Conservation (phyloP, 495 filamentous ascomycete genomes). For the Lepraria neglecta region DNA sequence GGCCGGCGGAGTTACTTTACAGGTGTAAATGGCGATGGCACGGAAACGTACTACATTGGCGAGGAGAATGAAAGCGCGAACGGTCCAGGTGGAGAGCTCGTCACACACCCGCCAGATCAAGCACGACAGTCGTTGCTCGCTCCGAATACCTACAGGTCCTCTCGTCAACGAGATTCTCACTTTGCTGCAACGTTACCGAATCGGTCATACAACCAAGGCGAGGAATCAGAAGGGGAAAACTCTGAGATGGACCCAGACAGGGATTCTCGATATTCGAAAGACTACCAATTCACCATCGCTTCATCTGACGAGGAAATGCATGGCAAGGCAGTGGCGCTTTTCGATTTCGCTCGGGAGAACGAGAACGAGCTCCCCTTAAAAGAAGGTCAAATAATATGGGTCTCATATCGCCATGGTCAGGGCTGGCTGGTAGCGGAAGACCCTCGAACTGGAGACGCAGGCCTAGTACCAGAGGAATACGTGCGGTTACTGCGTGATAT, state of each 20-base stretch:
- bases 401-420: conserved; percentile 90
- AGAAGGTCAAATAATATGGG: conserved; percentile 94
- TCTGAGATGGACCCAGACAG: conserved; percentile 49
- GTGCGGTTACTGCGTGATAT: conserved; percentile 90
- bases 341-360: conserved; percentile 90
- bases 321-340: conserved; percentile 90
- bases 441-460: conserved; percentile 81
- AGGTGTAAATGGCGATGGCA: conserved; percentile 63
- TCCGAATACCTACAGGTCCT: conserved; percentile 33
- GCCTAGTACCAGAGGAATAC: conserved; percentile 93
- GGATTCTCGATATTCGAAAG: conserved; percentile 70
- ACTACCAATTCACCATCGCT: conserved; percentile 92
- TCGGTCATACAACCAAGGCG: conserved; percentile 52
- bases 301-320: conserved; percentile 97
- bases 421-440: conserved; percentile 97
- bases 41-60: conserved; percentile 70
- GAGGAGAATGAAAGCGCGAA: conserved; percentile 56
- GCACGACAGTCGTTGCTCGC: conserved; percentile 49
- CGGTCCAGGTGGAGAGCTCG: conserved; percentile 71
- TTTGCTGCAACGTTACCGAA: conserved; percentile 42
- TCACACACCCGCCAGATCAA: conserved; percentile 68
- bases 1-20: conserved; percentile 58
- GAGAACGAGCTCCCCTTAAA: conserved; percentile 90
- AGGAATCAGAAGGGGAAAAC: conserved; percentile 55
- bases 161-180: conserved; percentile 40